Evolutionary conservation across 495 filamentous ascomycete genomes (phyloP), one percentile per base, ranked within the genome.

Genomic region (Cryomyces minteri): DNA sequence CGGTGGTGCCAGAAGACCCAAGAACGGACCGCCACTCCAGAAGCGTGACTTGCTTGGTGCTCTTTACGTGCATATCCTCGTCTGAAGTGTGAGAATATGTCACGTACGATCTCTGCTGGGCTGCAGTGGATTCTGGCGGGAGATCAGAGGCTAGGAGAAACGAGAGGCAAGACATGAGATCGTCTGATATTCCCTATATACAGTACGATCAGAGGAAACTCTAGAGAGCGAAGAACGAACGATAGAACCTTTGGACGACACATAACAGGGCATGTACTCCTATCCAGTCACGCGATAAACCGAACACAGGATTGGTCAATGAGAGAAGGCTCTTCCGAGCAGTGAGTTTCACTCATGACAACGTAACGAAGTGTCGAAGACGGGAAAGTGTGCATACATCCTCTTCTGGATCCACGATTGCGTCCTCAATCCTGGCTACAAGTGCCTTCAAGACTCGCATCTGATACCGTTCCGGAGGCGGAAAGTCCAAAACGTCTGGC

Each of bases 21-120:
- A 96, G 74, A 1, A 94, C 58, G 30, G 70, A 69, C 4, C 80
- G 76, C 8, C 81, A 77, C 63, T 96, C 88, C 4, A 80, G 63
- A 0, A 84, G 55, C 7, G 67, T 80, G 47, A 81, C 63, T 44
- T 6, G 57, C 53, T 12, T 50, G 31, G 28, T 46, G 29, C 7
- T n/a, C 32, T 10, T 38, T 11, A 11, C 41, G 39, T 7, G 47
- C 40, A 32, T 42, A 32, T 25, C 31, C 33, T 14, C n/a, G 4
- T 43, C 4, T 4, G 12, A 8, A 28, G 41, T 54, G 18, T 25
- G 18, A 25, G 18, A 25, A 40, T 43, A 94, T 31, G 74, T 82
- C 42, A 92, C 77, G 52, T 77, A 79, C 31, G 73, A 75, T 52
- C 80, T 77, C 58, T 86, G 72, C 63, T 87, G 83, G n/a, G 73